Conservation (phyloP, 768 basidiomycete genomes). For the Leccinum arenicola region DNA sequence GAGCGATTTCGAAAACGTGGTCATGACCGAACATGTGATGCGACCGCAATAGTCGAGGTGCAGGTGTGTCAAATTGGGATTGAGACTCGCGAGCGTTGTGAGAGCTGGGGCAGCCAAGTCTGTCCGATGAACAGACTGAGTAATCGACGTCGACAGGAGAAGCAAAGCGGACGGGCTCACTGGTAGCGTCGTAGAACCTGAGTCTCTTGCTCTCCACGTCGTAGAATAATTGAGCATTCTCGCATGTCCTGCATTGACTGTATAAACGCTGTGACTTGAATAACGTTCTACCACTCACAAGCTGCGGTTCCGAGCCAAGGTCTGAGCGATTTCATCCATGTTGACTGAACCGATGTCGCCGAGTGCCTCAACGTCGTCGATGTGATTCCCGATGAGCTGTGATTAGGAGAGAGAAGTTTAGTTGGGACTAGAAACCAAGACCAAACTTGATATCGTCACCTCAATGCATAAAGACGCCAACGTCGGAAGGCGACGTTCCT, state of each 20-base stretch:
- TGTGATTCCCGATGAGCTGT: slow-evolving; percentile 80
- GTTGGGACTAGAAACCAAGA: background rate
- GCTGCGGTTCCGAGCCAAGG: slow-evolving; percentile 75
- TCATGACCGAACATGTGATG: slow-evolving; percentile 60
- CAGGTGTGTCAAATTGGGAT: slow-evolving; percentile 77
- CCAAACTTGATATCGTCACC: slow-evolving; percentile 35
- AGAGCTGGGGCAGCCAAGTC: slow-evolving; percentile 70
- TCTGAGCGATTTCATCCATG: slow-evolving; percentile 79
- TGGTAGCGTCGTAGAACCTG: slow-evolving; percentile 84
- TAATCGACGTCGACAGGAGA: background rate
- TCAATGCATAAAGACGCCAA: slow-evolving; percentile 81
- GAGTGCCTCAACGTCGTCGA: slow-evolving; percentile 84
- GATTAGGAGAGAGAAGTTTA: background rate
- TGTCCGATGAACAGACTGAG: slow-evolving; percentile 27
- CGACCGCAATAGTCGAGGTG: slow-evolving; percentile 86
- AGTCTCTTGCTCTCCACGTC: slow-evolving; percentile 63
- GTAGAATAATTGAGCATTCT: slow-evolving; percentile 86
- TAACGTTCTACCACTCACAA: slow-evolving; percentile 51
- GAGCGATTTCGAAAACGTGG: slow-evolving; percentile 59
- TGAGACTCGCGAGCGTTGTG: slow-evolving; percentile 69
- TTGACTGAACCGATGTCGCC: slow-evolving; percentile 88
- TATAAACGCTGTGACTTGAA: slow-evolving; percentile 1
- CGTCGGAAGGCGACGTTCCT: slow-evolving; percentile 65
- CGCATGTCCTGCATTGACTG: slow-evolving; percentile 51
- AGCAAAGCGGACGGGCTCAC: slow-evolving; percentile 43